Evolutionary conservation across 2,329 filamentous ascomycete genomes (phyloP), one percentile per base, ranked within the genome.

Genomic region (Arachnopeziza araneosa): DNA sequence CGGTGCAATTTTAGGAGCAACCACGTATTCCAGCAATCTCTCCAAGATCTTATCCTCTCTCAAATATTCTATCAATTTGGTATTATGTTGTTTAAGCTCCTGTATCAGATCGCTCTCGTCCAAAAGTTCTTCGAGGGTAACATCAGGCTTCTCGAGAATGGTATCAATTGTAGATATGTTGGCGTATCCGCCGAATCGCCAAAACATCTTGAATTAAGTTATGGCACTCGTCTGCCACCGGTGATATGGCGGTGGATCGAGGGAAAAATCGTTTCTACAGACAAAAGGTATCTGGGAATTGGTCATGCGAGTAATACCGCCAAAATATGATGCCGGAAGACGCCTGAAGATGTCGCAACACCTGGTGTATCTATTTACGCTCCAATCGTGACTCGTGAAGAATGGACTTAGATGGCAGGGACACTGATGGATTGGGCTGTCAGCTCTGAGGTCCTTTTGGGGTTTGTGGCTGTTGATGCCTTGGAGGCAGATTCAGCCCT

Each of bases 161-260:
- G 88, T 92, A 77, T 98, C 95, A 77, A 99, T 91, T 73, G 93
- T 89, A 71, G 93, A 97, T 78, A 96, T 89, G 83, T 91, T 96
- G 82, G 93, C 91, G 83, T 98, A 98, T 73, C 92, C 92, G 83
- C 95, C 93, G 83, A 98, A 99, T 79, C 93, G 89, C 95, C 95
- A 99, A 79, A 99, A 99, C 95, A 99, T 99, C 80, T 77, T 93
- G 87, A 59, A 58, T 67, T 70, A 71, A 64, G 66, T 68, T 55
- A 68, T 59, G 56, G 67, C 63, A 59, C 66, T 70, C 64, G 68
- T 64, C 64, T 68, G 68, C 67, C 69, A 66, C 67, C 64, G 56
- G 55, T 57, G 44, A 36, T 55, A 62, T 24, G 66, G 67, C 52
- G 62, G 66, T 54, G 63, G 65, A 68, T 64, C 36, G 60, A 68